Evolutionary conservation across 2,329 filamentous ascomycete species (phyloP).

Genomic region (Myrmaecium sp.): DNA sequence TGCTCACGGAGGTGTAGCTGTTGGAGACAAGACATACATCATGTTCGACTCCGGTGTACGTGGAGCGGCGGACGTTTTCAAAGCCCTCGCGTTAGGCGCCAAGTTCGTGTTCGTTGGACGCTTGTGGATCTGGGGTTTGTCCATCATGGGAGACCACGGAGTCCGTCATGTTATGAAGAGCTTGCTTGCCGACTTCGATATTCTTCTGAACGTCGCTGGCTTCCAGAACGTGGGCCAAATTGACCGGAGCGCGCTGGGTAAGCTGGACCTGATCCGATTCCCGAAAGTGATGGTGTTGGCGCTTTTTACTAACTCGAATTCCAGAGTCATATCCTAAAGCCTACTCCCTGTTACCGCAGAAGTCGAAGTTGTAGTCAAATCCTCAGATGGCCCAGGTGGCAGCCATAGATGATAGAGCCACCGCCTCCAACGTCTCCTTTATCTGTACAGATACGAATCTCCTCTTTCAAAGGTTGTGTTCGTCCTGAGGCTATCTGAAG

Average conservation of each 20-base stretch:
- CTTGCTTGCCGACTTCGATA: conserved; percentile 45
- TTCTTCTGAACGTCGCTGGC: conserved; percentile 42
- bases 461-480: no score
- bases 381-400: no score
- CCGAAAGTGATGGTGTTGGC: no score
- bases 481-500: no score
- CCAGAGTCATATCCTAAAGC: conserved; percentile 11
- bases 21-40: conserved; percentile 34
- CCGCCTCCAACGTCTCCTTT: no score
- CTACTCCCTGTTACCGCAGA: conserved; percentile 10
- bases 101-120: conserved; percentile 46
- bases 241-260: conserved; percentile 18
- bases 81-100: conserved; percentile 43
- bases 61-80: conserved; percentile 40
- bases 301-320: no score
- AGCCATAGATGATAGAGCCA: no score
- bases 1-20: no score
- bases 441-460: no score
- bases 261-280: no score
- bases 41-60: conserved; percentile 45
- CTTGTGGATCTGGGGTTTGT: conserved; percentile 43
- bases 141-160: conserved; percentile 42
- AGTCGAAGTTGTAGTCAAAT: conserved; percentile 13
- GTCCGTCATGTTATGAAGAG: conserved; percentile 45
- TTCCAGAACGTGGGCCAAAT: conserved; percentile 37